phyloP scores from a whole-genome alignment of 495 filamentous ascomycete species.

The Staphylotrichum tortipilum region DNA sequence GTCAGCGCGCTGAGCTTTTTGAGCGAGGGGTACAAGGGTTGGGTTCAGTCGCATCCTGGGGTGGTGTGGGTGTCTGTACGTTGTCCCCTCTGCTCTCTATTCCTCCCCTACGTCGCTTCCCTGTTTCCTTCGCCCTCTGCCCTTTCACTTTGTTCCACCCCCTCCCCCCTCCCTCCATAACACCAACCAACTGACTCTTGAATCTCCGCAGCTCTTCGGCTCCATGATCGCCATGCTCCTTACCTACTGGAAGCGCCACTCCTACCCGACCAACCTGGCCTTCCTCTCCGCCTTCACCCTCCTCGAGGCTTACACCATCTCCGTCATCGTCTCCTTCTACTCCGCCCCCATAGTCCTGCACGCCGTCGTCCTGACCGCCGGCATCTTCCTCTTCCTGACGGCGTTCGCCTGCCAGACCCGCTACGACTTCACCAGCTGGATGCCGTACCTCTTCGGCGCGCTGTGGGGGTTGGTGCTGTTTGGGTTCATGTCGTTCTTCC shows the following conservation, averaged over 20 bases:
- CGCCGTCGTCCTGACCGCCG: conserved; percentile 81
- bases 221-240: conserved; percentile 73
- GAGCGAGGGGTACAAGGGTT: conserved; percentile 65
- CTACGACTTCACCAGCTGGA: conserved; percentile 96
- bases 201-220: conserved; percentile 50
- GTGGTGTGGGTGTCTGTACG: conserved; percentile 71
- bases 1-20: conserved; percentile 81
- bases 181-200: not conserved
- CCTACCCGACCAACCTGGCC: conserved; percentile 87
- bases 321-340: conserved; percentile 85
- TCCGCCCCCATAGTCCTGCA: conserved; percentile 72
- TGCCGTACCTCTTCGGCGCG: conserved; percentile 85
- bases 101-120: not conserved
- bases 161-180: not conserved
- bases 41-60: conserved; percentile 79
- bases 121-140: too few relatives aligned
- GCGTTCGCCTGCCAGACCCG: conserved; percentile 95
- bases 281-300: conserved; percentile 90
- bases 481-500: conserved; percentile 79
- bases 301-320: conserved; percentile 88
- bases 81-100: not conserved
- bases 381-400: conserved; percentile 87
- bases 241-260: conserved; percentile 97
- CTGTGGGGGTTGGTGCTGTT: conserved; percentile 89
- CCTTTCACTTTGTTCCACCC: not conserved